Evolutionary conservation across 129 eudicot species (phyloP), one percentile per base, ranked within the genome.

Genomic region (Chrysanthemum seticuspe): DNA sequence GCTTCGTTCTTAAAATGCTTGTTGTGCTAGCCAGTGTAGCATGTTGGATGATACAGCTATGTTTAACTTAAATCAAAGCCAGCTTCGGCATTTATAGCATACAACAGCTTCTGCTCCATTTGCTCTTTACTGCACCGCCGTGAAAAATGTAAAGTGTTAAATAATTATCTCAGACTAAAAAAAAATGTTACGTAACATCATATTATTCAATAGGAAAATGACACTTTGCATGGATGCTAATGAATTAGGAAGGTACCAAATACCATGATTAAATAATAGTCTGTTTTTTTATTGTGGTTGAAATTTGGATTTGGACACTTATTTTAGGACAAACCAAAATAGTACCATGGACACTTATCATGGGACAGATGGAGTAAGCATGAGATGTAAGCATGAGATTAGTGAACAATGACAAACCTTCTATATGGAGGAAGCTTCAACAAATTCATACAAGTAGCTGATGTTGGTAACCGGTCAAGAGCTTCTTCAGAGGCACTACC

Each of bases 381-480:
- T 40, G 47, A 7, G 9, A 40, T 40, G 47, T 7, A 6, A 40
- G 47, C 47, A 40, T 40, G 47, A 7, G 9, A 40, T 40, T 40
- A 40, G 47, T 40, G 8, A 62, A 13, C 1, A 73, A 50, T 64
- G 58, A 67, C 80, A 67, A 62, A 94, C 99, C 97, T 94, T 88
- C 84, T 75, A 48, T 94, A 94, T 6, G 99, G 99, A 70, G 99
- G 99, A 68, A 94, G 96, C 87, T 94, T 94, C 36, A 94, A 78
- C 55, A 94, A 91, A 85, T 94, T 94, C 99, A 94, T 94, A 81
- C 99, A 94, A 72, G 99, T 94, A 19, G 99, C 97, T 45, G 99
- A 83, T 76, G 99, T 94, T 72, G 99, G 99, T 78, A 94, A 80
- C 44, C 99, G 77, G 62, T 90, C 96, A 52, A 94, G 96, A 65